Percentiles rank a stretch among this genome's conserved stretches.
phyloP scores from a whole-genome alignment of 2,329 filamentous ascomycete genomes.

The Geosmithia flava region DNA sequence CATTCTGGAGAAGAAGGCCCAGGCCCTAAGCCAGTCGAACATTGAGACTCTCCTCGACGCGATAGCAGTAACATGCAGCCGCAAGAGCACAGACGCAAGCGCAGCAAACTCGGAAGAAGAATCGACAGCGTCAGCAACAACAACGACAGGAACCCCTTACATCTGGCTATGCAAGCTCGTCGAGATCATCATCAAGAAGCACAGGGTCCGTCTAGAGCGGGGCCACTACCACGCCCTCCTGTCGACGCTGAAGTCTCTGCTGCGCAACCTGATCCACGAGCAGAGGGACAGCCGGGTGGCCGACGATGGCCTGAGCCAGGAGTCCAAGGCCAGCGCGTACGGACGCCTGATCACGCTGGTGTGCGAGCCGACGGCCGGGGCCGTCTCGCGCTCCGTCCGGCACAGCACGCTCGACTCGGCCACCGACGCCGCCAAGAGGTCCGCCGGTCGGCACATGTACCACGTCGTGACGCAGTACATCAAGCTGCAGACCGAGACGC shows the following conservation, averaged over 20 bases:
- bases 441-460: conserved; percentile 50
- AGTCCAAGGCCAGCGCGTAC: conserved; percentile 36
- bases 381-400: conserved; percentile 34
- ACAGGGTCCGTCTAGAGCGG: conserved; percentile 46
- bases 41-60: conserved; percentile 38
- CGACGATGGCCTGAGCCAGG: conserved; percentile 15
- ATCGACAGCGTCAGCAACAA: no score
- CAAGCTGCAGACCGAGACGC: conserved; percentile 45
- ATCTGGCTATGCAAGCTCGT: conserved; percentile 38
- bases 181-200: conserved; percentile 43
- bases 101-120: not conserved
- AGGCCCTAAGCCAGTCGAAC: conserved; percentile 44
- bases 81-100: not conserved
- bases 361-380: conserved; percentile 45
- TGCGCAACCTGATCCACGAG: conserved; percentile 35
- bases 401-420: conserved; percentile 41
- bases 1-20: conserved; percentile 36
- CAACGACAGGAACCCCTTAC: conserved; percentile 18
- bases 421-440: conserved; percentile 47
- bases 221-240: conserved; percentile 50
- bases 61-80: conserved; percentile 19
- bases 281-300: conserved; percentile 7
- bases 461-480: conserved; percentile 46
- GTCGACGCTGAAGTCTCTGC: conserved; percentile 39
- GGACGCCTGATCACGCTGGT: conserved; percentile 44